Percentiles rank a stretch among this genome's conserved stretches.
Evolutionary conservation across 805 yeast species (phyloP).

Genomic region (Metschnikowia shivogae): DNA sequence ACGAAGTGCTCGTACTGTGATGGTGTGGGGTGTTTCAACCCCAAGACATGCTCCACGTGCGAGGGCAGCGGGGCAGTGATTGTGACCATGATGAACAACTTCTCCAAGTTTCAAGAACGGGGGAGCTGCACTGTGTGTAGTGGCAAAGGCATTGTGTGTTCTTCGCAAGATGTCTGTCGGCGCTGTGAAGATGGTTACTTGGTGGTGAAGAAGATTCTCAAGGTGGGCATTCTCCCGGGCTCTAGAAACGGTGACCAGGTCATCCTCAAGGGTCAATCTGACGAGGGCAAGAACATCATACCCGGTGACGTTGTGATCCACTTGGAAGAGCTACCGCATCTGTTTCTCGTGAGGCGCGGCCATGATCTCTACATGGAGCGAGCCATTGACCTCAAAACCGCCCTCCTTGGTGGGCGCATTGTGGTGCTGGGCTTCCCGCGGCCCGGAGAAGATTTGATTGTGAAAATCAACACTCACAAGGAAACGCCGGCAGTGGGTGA

Average conservation of each 20-base stretch:
- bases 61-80: constrained; percentile 45
- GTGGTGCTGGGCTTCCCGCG: constrained; percentile 30
- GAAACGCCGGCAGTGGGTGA: constrained; percentile 24
- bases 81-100: constrained; percentile 40
- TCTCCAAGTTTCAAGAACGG: constrained; percentile 37
- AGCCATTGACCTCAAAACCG: constrained; percentile 49
- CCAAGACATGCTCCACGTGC: constrained; percentile 34
- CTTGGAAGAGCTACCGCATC: constrained; percentile 39
- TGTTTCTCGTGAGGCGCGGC: constrained; percentile 38
- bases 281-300: constrained; percentile 52
- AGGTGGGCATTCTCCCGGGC: constrained; percentile 55
- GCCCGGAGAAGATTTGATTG: constrained; percentile 27
- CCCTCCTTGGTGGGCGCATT: constrained; percentile 54
- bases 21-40: constrained; percentile 48
- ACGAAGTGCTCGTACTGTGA: constrained; percentile 47
- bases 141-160: constrained; percentile 31
- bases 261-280: constrained; percentile 57
- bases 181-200: constrained; percentile 37
- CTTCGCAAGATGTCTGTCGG: constrained; percentile 22
- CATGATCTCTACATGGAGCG: constrained; percentile 43
- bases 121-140: constrained; percentile 30
- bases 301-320: constrained; percentile 69
- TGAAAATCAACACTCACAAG: constrained; percentile 37
- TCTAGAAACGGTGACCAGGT: constrained; percentile 48
- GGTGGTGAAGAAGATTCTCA: constrained; percentile 47